Evolutionary conservation across 1,139 yeast genomes (phyloP).

Genomic region (Ogataea hybrid): DNA sequence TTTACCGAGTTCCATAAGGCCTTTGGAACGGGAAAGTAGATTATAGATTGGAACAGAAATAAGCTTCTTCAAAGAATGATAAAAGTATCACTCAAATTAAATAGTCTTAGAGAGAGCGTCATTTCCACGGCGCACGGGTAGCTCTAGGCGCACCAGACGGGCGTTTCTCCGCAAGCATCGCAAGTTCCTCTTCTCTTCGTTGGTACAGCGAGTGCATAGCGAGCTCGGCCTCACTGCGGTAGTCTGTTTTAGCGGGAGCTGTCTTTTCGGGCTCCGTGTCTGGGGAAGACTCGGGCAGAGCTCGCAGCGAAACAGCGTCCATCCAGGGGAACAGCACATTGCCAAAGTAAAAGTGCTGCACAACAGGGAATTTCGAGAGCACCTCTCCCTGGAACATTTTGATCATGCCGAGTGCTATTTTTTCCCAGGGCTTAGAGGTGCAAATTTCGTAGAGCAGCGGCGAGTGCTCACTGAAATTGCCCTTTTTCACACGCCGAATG

Average conservation of each 20-base stretch:
- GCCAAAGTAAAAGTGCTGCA: constrained; percentile 95
- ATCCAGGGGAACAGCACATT: constrained; percentile 65
- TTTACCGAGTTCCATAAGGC: constrained; percentile 54
- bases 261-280: constrained; percentile 13
- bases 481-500: constrained; percentile 69
- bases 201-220: constrained; percentile 26
- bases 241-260: constrained; percentile 1
- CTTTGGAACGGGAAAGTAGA: constrained; percentile 25
- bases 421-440: constrained; percentile 67
- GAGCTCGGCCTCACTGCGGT: constrained; percentile 23
- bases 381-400: constrained; percentile 87
- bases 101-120: neutral
- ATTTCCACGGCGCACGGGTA: constrained; percentile 7
- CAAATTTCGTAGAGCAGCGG: constrained; percentile 80
- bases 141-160: neutral
- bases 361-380: constrained; percentile 78
- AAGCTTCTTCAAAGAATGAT: no score
- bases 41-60: no score
- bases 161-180: constrained; percentile 16
- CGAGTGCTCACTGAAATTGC: constrained; percentile 84
- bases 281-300: constrained; percentile 34
- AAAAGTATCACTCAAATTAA: no score
- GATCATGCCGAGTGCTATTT: constrained; percentile 66
- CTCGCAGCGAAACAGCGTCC: constrained; percentile 32
- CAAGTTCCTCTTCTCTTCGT: constrained; percentile 23